A percentile compares a stretch with the other conserved stretches of the same genome.
These are phyloP conservation scores for Chaetomiaceae sp. DNA, from an alignment of 2,329 filamentous ascomycete species.

Conservation along the genomic window DNA sequence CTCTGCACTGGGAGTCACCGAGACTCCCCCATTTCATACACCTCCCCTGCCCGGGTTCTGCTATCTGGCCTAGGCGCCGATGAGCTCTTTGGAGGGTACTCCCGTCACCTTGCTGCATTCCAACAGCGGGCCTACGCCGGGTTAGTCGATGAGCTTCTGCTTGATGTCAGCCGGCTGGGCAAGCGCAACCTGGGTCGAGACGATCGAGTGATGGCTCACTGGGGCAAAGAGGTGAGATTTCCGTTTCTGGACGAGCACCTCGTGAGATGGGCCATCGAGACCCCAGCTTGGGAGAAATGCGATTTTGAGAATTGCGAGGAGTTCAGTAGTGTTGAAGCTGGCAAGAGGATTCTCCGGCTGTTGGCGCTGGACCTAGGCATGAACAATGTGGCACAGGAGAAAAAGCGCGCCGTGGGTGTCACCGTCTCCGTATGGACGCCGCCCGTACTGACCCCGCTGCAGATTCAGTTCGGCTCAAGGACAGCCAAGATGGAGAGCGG, in stretches of 20 bases:
- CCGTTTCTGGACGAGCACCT: constrained; percentile 87
- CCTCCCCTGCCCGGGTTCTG: constrained; percentile 72
- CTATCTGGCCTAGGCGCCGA: constrained; percentile 92
- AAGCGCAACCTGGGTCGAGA: constrained; percentile 94
- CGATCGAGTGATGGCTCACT: constrained; percentile 84
- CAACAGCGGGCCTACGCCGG: constrained; percentile 62
- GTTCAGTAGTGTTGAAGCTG: constrained; percentile 57
- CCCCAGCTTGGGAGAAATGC: constrained; percentile 79
- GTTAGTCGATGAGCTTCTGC: constrained; percentile 73
- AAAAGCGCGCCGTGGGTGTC: constrained; percentile 76
- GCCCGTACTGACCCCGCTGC: constrained; percentile 13
- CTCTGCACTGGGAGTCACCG: constrained; percentile 36
- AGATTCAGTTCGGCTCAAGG: constrained; percentile 79
- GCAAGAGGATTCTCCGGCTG: constrained; percentile 75
- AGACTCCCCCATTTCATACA: constrained; percentile 42
- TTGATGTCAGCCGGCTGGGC: constrained; percentile 81
- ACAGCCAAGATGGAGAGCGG: constrained; percentile 78
- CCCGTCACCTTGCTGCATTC: constrained; percentile 75
- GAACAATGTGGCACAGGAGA: constrained; percentile 69
- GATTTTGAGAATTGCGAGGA: constrained; percentile 61
- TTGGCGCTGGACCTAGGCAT: constrained; percentile 73
- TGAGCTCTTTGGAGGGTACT: constrained; percentile 92
- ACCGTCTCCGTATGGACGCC: not conserved
- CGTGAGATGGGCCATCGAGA: constrained; percentile 71
- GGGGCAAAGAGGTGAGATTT: constrained; percentile 83